These are phyloP conservation scores for Picea mariana DNA, from an alignment of 83 land plant species.

Conservation along the genomic window DNA sequence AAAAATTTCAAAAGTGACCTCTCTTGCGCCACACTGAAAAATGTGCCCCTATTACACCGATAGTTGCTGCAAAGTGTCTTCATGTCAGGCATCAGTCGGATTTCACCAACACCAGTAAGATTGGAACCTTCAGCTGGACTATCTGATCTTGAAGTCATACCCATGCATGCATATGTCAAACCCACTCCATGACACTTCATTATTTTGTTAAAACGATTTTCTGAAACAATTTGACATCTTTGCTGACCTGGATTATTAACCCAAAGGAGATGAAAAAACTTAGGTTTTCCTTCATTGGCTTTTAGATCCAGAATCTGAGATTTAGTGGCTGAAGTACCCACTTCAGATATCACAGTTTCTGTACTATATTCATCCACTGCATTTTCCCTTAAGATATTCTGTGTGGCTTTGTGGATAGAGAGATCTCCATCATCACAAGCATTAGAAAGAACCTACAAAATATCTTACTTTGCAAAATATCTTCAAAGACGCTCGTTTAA, in stretches of 20 bases:
- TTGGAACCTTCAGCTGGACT: conserved; percentile 68
- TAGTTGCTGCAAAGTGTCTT: conserved; percentile 38
- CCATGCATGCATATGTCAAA: conserved; percentile 76
- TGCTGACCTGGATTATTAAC: conserved; percentile 92
- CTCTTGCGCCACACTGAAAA: too few relatives aligned
- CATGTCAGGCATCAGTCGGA: conserved; percentile 83
- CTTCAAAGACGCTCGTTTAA: too few relatives aligned
- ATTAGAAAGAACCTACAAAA: conserved; percentile 65
- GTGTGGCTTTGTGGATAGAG: conserved; percentile 59
- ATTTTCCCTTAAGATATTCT: conserved; percentile 72
- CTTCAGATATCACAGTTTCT: not conserved
- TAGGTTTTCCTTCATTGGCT: not conserved
- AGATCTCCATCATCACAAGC: conserved; percentile 89
- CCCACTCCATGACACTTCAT: conserved; percentile 79
- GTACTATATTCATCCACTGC: conserved; percentile 30
- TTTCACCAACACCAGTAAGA: conserved; percentile 81
- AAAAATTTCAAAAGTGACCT: too few relatives aligned
- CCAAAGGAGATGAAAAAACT: conserved; percentile 82
- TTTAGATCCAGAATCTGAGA: not conserved
- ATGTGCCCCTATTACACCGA: too few relatives aligned
- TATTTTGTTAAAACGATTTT: conserved; percentile 53
- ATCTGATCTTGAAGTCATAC: conserved; percentile 70
- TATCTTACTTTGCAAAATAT: conserved; percentile 45
- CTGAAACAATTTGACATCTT: conserved; percentile 91
- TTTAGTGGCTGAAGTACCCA: not conserved